Evolutionary conservation across 169 alveolate species (phyloP), one percentile per base, ranked within the genome.

Genomic region (Eimeria mitis): DNA sequence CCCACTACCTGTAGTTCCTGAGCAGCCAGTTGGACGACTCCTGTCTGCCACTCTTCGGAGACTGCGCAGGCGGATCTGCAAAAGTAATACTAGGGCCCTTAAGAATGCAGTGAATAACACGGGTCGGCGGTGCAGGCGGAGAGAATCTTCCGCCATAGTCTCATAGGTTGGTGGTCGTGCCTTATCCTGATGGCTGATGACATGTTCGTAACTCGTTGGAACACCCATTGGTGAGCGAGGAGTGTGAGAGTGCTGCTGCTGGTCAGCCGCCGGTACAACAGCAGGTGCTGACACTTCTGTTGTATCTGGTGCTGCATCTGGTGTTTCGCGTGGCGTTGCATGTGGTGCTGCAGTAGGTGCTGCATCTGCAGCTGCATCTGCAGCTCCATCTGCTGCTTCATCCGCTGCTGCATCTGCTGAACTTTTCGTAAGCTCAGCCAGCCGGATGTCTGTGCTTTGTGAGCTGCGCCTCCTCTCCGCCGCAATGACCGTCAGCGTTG

Each of bases 121-220:
- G 40, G 91, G 91, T 63, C 91, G 31, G 25, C 91, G 54, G 28
- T 85, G 91, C 49, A 85, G 78, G 61, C 79, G 78, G 70, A 85
- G 91, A 25, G 79, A 37, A 40, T 85, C 91, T 85, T 85, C 78
- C 31, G 81, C 78, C 19, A 85, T 61, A 11, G 63, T 28, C 61
- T 19, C 79, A 25, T 61, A 61, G 63, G 78, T 79, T 7, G 34
- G 52, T 13, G 89, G 47, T 52, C 61, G 19, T 54, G 49, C 44
- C 44, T 49, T 37, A 8, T 25, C 47, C 3, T 47, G 28, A 37
- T 31, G 34, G 89, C 65, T 25, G 28, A 52, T 21, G n/a, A 16
- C 11, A 11, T 73, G 83, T 40, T 31, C 54, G 0, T 34, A 31
- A 56, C 34, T n/a, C 28, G 37, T 16, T 21, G n/a, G 83, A 34